Evolutionary conservation across 2,329 filamentous ascomycete genomes (phyloP).

Genomic region (Aspergillus bombycis): DNA sequence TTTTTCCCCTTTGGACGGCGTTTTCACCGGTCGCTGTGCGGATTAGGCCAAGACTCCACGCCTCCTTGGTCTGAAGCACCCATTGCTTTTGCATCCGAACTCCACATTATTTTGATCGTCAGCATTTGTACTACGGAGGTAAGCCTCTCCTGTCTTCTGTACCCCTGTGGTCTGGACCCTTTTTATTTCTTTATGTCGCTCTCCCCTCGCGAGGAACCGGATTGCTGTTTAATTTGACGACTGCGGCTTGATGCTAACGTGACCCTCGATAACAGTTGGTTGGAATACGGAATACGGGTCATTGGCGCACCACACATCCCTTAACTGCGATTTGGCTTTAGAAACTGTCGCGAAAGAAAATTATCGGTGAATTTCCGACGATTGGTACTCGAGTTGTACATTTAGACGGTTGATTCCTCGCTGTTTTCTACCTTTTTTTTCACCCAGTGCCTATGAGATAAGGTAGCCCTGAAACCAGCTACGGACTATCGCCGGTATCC

Average conservation of each 20-base stretch:
- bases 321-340: slow-evolving; percentile 2
- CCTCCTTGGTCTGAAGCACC: slow-evolving; percentile 34
- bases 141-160: slow-evolving; percentile 13
- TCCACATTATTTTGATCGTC: slow-evolving; percentile 16
- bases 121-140: slow-evolving; percentile 20
- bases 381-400: background rate
- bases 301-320: slow-evolving; percentile 16
- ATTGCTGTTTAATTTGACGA: slow-evolving; percentile 22
- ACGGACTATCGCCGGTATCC: slow-evolving; percentile 22
- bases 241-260: slow-evolving; percentile 35
- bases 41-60: slow-evolving; percentile 33
- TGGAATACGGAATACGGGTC: slow-evolving; percentile 12
- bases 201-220: slow-evolving; percentile 3
- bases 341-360: slow-evolving; percentile 13
- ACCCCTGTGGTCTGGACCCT: slow-evolving; percentile 10
- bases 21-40: slow-evolving; percentile 34
- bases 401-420: slow-evolving; percentile 8
- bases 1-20: slow-evolving; percentile 27
- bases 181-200: background rate
- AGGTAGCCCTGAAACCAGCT: slow-evolving; percentile 9
- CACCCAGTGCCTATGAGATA: slow-evolving; percentile 19
- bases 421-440: background rate
- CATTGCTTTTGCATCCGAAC: slow-evolving; percentile 21
- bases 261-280: slow-evolving; percentile 31
- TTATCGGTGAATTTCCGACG: slow-evolving; percentile 2